phyloP scores from a whole-genome alignment of 768 basidiomycete genomes.

The Suillus alpinus region DNA sequence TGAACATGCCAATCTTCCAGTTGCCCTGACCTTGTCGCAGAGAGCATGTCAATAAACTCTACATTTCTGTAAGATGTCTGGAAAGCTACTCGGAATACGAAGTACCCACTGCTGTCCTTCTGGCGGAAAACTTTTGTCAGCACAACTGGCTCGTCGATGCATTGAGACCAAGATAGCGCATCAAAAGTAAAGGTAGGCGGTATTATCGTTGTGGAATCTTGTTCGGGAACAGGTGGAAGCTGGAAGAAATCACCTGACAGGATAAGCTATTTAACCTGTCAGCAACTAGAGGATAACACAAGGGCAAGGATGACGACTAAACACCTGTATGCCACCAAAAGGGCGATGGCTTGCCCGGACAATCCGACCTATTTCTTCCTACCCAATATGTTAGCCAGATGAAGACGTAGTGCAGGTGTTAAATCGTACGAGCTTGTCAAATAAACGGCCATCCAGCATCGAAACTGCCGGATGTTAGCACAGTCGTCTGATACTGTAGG shows the following conservation, averaged over 20 bases:
- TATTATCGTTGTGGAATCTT: conserved; percentile 47
- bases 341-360: conserved; percentile 44
- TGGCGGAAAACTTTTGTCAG: conserved; percentile 74
- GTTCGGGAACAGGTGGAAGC: conserved; percentile 64
- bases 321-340: conserved; percentile 69
- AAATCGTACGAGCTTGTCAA: conserved; percentile 64
- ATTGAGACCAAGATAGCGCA: conserved; percentile 55
- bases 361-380: conserved; percentile 38
- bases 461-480: conserved; percentile 47
- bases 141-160: conserved; percentile 44
- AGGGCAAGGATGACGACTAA: not conserved
- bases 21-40: conserved; percentile 92
- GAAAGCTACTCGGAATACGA: not conserved
- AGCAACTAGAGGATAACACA: not conserved
- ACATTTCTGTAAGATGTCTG: conserved; percentile 1
- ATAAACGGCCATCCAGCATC: conserved; percentile 69
- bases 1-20: conserved; percentile 62
- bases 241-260: conserved; percentile 82
- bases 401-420: conserved; percentile 29
- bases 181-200: conserved; percentile 64
- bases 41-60: conserved; percentile 95
- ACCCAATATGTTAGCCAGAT: not conserved
- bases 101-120: conserved; percentile 47
- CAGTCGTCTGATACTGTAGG: not conserved
- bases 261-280: conserved; percentile 48